Evolutionary conservation across 2,329 filamentous ascomycete species (phyloP), one percentile per base, ranked within the genome.

Genomic region (Fusarium annulatum): DNA sequence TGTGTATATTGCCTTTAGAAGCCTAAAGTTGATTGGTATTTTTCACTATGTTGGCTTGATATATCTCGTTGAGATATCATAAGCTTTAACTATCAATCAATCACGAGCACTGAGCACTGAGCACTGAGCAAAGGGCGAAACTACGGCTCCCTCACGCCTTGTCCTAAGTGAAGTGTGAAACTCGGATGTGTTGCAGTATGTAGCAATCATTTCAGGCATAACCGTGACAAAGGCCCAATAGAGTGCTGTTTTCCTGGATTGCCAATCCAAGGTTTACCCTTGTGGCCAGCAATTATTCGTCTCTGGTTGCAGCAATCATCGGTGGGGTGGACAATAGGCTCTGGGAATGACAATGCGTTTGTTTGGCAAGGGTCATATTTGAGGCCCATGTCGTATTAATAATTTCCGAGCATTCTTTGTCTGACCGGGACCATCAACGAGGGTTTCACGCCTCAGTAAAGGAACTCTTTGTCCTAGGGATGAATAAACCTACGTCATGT

Each of bases 161-260:
- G 14, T 23, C 14, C 9, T 16, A 6, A 23, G 21, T 23, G 41
- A 42, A 23, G 21, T 23, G 18, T 9, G 43, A 26, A 19, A 28
- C 18, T 28, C 23, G 1, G 23, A 26, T 26, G n/a, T 26, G 16
- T 41, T 41, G 12, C 12, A 41, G 21, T 41, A 26, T 2, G 8
- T 5, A 18, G 10, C 16, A 26, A 45, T 26, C 10, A 45, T 26
- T 26, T 4, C 2, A 45, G n/a, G 23, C 10, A 12, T 26, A 4
- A 9, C 42, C 42, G 11, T 45, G 16, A 43, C 23, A 26, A 45
- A 45, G 8, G 42, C 23, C 42, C 8, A 6, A 12, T 19, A 26
- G 4, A 26, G 23, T 19, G 0, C 9, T 45, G 8, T 45, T 14
- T 45, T 4, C 0, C 0, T 45, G 18, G 23, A 19, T 11, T 46